phyloP scores from a whole-genome alignment of 129 eudicot species.

The Apium graveolens region DNA sequence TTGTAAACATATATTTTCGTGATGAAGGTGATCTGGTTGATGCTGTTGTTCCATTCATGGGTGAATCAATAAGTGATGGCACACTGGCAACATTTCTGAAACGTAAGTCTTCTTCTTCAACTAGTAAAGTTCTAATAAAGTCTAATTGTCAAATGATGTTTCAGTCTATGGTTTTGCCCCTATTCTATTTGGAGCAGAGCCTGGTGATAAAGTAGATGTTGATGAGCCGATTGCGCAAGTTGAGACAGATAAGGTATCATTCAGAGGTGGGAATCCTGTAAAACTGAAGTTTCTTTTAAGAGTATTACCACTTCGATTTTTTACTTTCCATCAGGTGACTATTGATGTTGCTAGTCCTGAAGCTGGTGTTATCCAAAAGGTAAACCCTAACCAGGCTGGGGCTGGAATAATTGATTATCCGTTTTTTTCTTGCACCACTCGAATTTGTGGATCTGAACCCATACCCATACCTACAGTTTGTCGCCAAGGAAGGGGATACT shows the following conservation, averaged over 20 bases:
- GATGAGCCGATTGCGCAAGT: constrained; percentile 97
- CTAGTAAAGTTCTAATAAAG: background rate
- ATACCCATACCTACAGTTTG: constrained; percentile 43
- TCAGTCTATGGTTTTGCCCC: constrained; percentile 4
- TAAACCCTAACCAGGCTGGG: constrained; percentile 13
- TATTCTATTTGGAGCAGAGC: constrained; percentile 45
- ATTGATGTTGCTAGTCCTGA: constrained; percentile 65
- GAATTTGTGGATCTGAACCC: constrained; percentile 9
- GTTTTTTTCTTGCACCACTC: background rate
- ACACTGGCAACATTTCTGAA: constrained; percentile 82
- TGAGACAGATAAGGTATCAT: constrained; percentile 83
- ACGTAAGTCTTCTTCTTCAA: constrained; percentile 33
- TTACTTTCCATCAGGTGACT: constrained; percentile 51
- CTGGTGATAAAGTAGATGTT: constrained; percentile 87
- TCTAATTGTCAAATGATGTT: background rate
- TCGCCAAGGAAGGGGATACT: constrained; percentile 90
- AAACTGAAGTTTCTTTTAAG: constrained; percentile 7
- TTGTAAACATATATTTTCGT: constrained; percentile 2
- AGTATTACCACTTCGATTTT: constrained; percentile 21
- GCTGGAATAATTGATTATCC: constrained; percentile 2
- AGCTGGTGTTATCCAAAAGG: constrained; percentile 39
- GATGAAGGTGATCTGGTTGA: constrained; percentile 70
- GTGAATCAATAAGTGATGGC: constrained; percentile 91
- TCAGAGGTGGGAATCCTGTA: constrained; percentile 14
- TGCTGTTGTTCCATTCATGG: constrained; percentile 96